Conservation (phyloP, 495 filamentous ascomycete species). For the Trichocladium uniseriatum region DNA sequence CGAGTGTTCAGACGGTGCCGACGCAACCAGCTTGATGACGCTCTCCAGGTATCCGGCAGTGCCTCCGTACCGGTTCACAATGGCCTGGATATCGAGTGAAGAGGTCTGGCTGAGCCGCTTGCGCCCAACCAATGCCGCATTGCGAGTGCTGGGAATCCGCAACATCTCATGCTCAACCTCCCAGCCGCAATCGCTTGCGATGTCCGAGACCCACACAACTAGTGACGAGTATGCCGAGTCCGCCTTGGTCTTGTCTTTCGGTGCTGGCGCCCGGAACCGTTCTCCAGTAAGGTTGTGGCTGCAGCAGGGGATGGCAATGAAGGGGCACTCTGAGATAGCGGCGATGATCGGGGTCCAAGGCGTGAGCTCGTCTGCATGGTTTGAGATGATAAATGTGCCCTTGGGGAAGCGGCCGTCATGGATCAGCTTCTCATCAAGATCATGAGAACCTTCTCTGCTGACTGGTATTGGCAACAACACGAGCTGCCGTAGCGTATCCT, state of each 20-base stretch:
- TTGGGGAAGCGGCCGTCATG: constrained; percentile 64
- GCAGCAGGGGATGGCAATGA: constrained; percentile 90
- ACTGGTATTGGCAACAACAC: constrained; percentile 61
- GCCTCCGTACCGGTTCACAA: constrained; percentile 45
- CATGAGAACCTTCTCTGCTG: constrained; percentile 14
- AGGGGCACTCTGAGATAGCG: constrained; percentile 61
- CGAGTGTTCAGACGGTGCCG: constrained; percentile 12
- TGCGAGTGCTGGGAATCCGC: constrained; percentile 83
- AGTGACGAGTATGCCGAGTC: constrained; percentile 61
- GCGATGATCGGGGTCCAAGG: constrained; percentile 91
- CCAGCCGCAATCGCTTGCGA: constrained; percentile 65
- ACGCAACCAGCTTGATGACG: constrained; percentile 40
- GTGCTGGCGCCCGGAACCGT: constrained; percentile 58
- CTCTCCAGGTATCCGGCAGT: constrained; percentile 46
- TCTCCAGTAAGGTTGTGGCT: constrained; percentile 75
- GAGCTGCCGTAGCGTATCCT: constrained; percentile 51
- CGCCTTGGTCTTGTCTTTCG: constrained; percentile 42
- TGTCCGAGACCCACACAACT: constrained; percentile 55
- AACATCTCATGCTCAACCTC: constrained; percentile 69
- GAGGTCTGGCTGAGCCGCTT: constrained; percentile 15
- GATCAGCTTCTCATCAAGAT: constrained; percentile 30
- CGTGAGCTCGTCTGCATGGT: constrained; percentile 93
- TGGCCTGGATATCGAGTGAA: constrained; percentile 25
- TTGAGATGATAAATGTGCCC: constrained; percentile 87
- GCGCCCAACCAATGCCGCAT: constrained; percentile 67